Conservation (phyloP, 352 stramenopile species). For the Phytophthora fragariae region DNA sequence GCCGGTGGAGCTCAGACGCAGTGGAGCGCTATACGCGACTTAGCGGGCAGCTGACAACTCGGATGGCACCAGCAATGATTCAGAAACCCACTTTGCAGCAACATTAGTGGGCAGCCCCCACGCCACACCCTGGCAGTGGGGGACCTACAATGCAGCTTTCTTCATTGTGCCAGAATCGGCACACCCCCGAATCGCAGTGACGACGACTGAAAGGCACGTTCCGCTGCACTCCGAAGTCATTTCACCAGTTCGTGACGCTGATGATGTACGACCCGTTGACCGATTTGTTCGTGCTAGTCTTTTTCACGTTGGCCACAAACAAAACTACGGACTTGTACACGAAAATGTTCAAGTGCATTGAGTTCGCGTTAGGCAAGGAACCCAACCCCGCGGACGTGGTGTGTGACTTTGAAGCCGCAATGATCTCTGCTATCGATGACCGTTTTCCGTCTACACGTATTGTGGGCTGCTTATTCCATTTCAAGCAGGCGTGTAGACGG, state of each 20-base stretch:
- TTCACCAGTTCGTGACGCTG: slow-evolving; percentile 5
- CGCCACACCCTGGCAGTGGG: too few species aligned
- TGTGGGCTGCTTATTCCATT: slow-evolving; percentile 11
- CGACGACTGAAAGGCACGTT: too few species aligned
- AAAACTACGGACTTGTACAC: slow-evolving; percentile 7
- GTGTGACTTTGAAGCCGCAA: slow-evolving; percentile 7
- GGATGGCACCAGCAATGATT: neutral
- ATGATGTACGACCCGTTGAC: slow-evolving; percentile 4
- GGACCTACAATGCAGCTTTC: too few species aligned
- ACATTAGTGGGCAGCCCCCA: too few species aligned
- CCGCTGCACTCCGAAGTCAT: neutral
- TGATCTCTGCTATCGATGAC: neutral
- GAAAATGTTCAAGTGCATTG: slow-evolving; percentile 15
- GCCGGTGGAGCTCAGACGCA: slow-evolving; percentile 2
- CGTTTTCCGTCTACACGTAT: neutral
- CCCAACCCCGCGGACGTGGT: neutral
- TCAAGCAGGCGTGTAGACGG: slow-evolving; percentile 9
- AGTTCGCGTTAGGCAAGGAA: slow-evolving; percentile 6
- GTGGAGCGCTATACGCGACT: slow-evolving; percentile 9
- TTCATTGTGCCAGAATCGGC: too few species aligned
- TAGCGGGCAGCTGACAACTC: neutral
- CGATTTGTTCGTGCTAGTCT: neutral
- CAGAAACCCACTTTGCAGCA: neutral
- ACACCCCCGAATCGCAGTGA: too few species aligned
- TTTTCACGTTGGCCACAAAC: slow-evolving; percentile 9